Base-by-base conservation (phyloP, 306 rosid genomes). In the Ammopiptanthus mongolicus region DNA sequence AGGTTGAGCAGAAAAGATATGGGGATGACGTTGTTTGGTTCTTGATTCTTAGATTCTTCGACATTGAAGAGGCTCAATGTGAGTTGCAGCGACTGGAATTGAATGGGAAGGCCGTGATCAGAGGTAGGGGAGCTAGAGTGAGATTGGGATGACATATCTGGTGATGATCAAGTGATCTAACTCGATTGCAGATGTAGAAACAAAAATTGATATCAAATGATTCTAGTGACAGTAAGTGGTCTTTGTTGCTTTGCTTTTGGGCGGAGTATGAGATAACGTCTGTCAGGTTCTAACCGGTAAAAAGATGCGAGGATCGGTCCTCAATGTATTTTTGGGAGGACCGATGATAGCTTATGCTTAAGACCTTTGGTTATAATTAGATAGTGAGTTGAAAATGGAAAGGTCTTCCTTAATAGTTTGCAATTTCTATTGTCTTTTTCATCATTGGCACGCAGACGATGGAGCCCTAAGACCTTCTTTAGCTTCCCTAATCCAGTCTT, bases 41-140 rank as follows among this genome's bases (percentile, higher is more conserved):
- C 84, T 37, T 42, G 87, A 52, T 21, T 60, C 8, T 62, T 28
- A 21, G 73, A 58, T 11, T 50, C 39, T 42, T 88, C 87, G 21
- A 22, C 44, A 2, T 71, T 83, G 68, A 83, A 80, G 34, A 78
- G 87, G 60, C 84, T 62, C 80, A 77, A 59, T 18, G 90, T 79
- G 64, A 88, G 80, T 3, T 88, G 80, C 10, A 88, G 82, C 29
- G 89, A 44, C 10, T 74, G 84, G 65, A 80, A 84, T 18, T 81
- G 89, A 39, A 81, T 48, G 12, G 87, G 42, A 23, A 71, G 63
- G 48, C 46, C 75, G 29, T 56, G 36, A 78, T 73, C 86, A 67
- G 89, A 81, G 66, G 68, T 22, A 4, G 81, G 52, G 37, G 87
- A 62, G 51, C 74, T 53, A 9, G 87, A 72, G 8, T 75, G 71